Percentiles rank a stretch among this genome's conserved stretches.
phyloP scores from a whole-genome alignment of 163 green algal genomes.

The Scenedesmus sp. region DNA sequence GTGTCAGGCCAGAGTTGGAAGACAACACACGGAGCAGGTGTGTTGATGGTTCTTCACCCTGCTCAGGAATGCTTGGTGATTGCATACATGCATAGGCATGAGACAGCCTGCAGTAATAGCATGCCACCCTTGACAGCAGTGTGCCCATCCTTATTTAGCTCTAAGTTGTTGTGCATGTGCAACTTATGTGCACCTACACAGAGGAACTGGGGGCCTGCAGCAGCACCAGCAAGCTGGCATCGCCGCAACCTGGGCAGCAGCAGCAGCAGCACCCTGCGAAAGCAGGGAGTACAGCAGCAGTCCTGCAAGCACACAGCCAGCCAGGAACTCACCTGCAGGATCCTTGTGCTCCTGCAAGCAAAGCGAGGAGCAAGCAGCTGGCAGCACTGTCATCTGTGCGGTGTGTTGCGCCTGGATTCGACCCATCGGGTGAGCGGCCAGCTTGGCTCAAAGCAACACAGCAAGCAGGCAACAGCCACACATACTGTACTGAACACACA shows the following conservation, averaged over 20 bases:
- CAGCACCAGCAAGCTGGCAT: constrained; percentile 10
- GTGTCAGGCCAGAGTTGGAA: constrained; percentile 16
- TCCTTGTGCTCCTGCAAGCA: background rate
- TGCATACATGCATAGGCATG: background rate
- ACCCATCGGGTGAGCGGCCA: background rate
- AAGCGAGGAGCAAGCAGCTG: background rate
- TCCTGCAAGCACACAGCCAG: background rate
- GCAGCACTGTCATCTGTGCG: background rate
- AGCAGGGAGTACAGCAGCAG: background rate
- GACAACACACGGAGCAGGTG: background rate
- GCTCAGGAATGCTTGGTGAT: background rate
- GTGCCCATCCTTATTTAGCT: no score
- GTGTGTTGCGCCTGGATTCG: constrained; percentile 2
- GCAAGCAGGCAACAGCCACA: background rate
- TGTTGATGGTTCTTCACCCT: background rate
- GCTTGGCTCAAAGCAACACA: background rate
- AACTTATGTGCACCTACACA: background rate
- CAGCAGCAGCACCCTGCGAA: background rate
- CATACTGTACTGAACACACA: background rate
- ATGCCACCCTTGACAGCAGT: no score
- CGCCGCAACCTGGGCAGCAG: background rate
- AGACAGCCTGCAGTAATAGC: no score
- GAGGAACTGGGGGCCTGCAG: background rate
- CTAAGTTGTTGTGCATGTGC: background rate
- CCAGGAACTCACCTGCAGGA: background rate